Conservation (phyloP, 169 alveolate genomes). For the Plasmodium billcollinsi region DNA sequence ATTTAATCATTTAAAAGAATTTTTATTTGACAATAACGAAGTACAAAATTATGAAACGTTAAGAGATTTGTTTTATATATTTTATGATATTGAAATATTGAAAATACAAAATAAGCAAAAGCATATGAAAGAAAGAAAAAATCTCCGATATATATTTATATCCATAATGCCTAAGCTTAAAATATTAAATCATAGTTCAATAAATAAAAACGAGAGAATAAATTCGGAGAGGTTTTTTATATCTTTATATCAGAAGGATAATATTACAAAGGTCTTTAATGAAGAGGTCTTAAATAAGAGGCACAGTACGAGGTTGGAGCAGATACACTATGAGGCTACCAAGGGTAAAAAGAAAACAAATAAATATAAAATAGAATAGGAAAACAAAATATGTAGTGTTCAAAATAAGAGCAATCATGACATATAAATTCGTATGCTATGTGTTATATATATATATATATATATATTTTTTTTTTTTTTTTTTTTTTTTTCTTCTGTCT, state of each 20-base stretch:
- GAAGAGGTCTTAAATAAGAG: constrained; percentile 30
- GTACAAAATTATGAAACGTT: constrained; percentile 53
- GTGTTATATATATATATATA: not conserved
- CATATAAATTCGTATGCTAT: too few relatives aligned
- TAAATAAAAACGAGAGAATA: constrained; percentile 55
- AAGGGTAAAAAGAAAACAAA: constrained; percentile 15
- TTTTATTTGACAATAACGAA: constrained; percentile 56
- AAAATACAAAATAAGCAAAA: constrained; percentile 43
- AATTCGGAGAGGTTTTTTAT: constrained; percentile 72
- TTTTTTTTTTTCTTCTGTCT: not conserved
- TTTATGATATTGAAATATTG: constrained; percentile 63
- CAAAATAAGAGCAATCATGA: too few relatives aligned
- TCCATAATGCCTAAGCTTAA: constrained; percentile 56
- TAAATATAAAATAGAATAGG: too few relatives aligned
- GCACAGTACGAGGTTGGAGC: constrained; percentile 52
- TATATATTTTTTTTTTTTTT: not conserved
- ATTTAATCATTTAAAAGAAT: constrained; percentile 62
- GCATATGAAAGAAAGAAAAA: constrained; percentile 25
- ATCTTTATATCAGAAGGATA: constrained; percentile 51
- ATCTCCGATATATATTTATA: constrained; percentile 50
- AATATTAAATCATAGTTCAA: constrained; percentile 41
- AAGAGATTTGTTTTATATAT: constrained; percentile 58
- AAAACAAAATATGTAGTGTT: too few relatives aligned
- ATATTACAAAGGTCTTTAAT: constrained; percentile 39
- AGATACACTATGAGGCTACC: constrained; percentile 44